A percentile compares a stretch with the other conserved stretches of the same genome.
These are phyloP conservation scores for Ceratocystis ficicola DNA, from an alignment of 2,329 filamentous ascomycete genomes.

Conservation along the genomic window DNA sequence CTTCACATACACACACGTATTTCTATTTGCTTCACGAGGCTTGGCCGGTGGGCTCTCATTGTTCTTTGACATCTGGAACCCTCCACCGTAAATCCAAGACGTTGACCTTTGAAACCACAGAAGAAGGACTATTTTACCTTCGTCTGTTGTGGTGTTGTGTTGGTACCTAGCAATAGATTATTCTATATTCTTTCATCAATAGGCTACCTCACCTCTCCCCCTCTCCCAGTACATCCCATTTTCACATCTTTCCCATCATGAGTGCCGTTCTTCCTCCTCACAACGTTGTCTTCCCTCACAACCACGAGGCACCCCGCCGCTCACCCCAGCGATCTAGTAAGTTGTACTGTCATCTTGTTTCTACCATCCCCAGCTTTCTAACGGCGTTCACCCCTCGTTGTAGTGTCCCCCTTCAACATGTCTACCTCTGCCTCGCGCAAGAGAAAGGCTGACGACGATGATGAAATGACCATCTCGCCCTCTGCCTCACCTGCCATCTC, in stretches of 20 bases:
- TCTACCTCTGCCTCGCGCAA: conserved; percentile 43
- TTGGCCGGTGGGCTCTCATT: not conserved
- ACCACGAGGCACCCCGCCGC: conserved; percentile 44
- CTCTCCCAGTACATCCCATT: not conserved
- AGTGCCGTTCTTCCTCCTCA: conserved; percentile 46
- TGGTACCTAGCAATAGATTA: conserved; percentile 1
- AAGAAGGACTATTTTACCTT: conserved; percentile 5
- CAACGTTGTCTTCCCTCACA: conserved; percentile 48
- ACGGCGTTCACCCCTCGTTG: not conserved
- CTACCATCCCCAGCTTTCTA: not conserved
- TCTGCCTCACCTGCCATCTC: conserved; percentile 66
- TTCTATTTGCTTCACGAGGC: too few species aligned
- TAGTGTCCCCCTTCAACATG: conserved; percentile 42
- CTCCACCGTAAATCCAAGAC: not conserved
- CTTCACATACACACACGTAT: too few species aligned
- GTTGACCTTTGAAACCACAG: not conserved
- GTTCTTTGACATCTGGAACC: not conserved
- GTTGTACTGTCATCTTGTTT: conserved; percentile 27
- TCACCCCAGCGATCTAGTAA: conserved; percentile 45
- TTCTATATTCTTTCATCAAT: conserved; percentile 9
- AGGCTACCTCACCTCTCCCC: not conserved
- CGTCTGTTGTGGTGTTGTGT: not conserved
- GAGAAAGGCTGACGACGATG: conserved; percentile 77
- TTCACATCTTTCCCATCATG: conserved; percentile 34
- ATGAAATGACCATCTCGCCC: conserved; percentile 87